Evolutionary conservation across 2,329 filamentous ascomycete species (phyloP).

Genomic region (Ciborinia camelliae): DNA sequence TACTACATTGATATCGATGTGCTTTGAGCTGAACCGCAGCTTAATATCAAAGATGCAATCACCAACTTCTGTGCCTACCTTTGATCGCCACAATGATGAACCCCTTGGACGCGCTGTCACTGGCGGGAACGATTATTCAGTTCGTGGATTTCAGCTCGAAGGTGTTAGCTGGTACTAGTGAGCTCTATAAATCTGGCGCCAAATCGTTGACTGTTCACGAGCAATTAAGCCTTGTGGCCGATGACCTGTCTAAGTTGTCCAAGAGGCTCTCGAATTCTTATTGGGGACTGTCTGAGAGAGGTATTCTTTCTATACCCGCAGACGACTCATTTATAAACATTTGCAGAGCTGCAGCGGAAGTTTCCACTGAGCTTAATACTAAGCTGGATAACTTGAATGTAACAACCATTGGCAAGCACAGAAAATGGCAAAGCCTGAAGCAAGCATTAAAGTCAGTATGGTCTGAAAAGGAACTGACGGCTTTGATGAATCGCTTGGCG

Average conservation of each 20-base stretch:
- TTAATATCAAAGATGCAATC: background rate
- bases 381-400: background rate
- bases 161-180: constrained; percentile 15
- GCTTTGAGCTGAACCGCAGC: background rate
- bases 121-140: constrained; percentile 22
- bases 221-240: constrained; percentile 12
- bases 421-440: constrained; percentile 4
- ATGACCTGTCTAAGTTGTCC: constrained; percentile 7
- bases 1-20: background rate
- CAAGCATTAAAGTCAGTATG: constrained; percentile 14
- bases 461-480: background rate
- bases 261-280: constrained; percentile 1
- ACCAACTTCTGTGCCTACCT: background rate
- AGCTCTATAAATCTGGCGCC: constrained; percentile 20
- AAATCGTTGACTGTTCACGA: constrained; percentile 4
- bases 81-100: constrained; percentile 5
- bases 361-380: background rate
- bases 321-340: background rate
- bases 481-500: background rate
- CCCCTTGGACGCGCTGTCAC: constrained; percentile 14
- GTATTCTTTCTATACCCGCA: background rate
- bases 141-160: constrained; percentile 24
- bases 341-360: background rate
- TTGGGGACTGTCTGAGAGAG: background rate
- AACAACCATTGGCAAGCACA: background rate